These are phyloP conservation scores for Sicyos edulis DNA, from an alignment of 306 rosid species.

Conservation along the genomic window DNA sequence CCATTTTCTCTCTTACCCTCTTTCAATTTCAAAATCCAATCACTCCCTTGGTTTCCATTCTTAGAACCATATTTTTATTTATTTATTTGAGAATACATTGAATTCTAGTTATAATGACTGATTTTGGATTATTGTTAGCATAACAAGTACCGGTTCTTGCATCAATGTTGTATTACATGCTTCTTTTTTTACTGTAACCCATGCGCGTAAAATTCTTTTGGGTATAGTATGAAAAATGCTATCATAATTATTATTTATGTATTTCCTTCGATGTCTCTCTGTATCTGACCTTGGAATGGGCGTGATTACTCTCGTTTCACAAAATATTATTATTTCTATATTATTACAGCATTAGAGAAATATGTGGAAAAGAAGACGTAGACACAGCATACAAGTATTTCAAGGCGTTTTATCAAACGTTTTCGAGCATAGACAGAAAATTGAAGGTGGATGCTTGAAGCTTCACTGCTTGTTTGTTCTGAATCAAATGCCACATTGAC, in stretches of 20 bases:
- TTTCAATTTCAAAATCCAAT: no score
- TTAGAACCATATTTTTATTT: no score
- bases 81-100: no score
- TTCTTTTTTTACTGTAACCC: background rate
- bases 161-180: background rate
- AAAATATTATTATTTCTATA: background rate
- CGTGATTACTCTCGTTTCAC: no score
- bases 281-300: no score
- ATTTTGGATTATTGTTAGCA: no score
- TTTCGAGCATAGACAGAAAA: conserved; percentile 70
- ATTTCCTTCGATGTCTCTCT: no score
- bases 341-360: conserved; percentile 73
- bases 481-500: background rate
- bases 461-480: background rate
- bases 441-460: conserved; percentile 54
- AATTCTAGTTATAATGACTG: no score
- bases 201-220: background rate
- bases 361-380: conserved; percentile 88
- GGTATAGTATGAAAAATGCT: background rate
- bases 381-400: conserved; percentile 87
- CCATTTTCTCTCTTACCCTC: no score
- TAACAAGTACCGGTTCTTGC: background rate
- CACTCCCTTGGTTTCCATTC: no score
- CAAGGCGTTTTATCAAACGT: conserved; percentile 73
- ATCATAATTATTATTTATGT: background rate